Conservation (phyloP, 495 filamentous ascomycete species). For the Penicillium coffeae region DNA sequence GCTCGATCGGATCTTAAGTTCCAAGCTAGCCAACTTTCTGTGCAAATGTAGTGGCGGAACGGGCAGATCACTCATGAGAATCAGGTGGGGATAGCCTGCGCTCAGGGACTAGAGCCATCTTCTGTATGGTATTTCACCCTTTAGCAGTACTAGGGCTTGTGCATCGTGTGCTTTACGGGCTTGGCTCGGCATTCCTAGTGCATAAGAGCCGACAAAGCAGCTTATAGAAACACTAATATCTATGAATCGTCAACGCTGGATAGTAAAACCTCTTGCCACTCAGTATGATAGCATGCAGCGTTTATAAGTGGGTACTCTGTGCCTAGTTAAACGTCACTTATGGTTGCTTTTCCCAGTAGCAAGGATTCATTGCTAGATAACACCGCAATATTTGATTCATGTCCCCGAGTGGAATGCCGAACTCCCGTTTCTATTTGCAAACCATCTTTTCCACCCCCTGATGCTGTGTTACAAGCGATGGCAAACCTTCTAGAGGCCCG, state of each 20-base stretch:
- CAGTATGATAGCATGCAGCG: not conserved
- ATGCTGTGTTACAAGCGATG: not conserved
- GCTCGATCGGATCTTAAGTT: too few species aligned
- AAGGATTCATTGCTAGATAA: not conserved
- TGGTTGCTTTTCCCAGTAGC: not conserved
- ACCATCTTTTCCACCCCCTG: not conserved
- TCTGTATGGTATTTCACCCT: not conserved
- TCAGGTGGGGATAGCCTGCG: not conserved
- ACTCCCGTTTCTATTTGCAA: too few species aligned
- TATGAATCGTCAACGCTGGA: too few species aligned
- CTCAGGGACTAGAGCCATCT: not conserved
- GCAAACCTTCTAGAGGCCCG: not conserved
- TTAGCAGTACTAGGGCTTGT: too few species aligned
- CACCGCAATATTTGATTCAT: too few species aligned
- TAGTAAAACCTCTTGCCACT: not conserved
- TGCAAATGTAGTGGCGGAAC: too few species aligned
- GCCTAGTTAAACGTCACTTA: not conserved
- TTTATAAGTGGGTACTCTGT: not conserved
- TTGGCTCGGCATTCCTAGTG: too few species aligned
- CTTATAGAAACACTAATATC: too few species aligned
- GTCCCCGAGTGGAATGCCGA: too few species aligned
- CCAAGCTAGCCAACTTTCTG: too few species aligned
- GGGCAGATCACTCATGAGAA: not conserved
- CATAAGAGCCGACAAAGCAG: too few species aligned
- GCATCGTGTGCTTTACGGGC: too few species aligned